Percentiles rank a stretch among this genome's conserved stretches.
Evolutionary conservation across 2,329 filamentous ascomycete genomes (phyloP).

Genomic region (Metarhizium sp.): DNA sequence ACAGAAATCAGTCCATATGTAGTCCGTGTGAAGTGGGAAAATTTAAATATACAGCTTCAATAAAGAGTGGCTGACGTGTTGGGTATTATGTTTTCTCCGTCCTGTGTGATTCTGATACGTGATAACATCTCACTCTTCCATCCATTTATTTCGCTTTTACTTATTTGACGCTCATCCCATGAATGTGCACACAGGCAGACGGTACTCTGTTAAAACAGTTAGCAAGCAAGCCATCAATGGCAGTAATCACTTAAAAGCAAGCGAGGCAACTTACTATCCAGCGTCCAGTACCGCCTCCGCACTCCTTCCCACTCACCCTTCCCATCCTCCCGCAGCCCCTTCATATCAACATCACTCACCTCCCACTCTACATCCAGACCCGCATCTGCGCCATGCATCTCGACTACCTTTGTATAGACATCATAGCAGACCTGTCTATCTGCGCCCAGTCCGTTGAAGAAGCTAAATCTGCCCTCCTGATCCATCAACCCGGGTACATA

Average conservation of each 20-base stretch:
- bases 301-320: conserved; percentile 82
- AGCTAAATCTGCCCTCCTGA: conserved; percentile 65
- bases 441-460: conserved; percentile 86
- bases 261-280: conserved; percentile 44
- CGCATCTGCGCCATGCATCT: conserved; percentile 83
- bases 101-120: neutral
- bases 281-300: conserved; percentile 78
- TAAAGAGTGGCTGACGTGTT: neutral
- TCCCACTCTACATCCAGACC: conserved; percentile 86
- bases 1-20: neutral
- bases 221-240: neutral
- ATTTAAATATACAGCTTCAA: neutral
- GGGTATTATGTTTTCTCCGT: neutral
- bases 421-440: conserved; percentile 92
- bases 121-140: neutral
- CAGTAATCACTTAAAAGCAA: conserved; percentile 1
- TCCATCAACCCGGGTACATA: conserved; percentile 73
- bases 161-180: conserved; percentile 40
- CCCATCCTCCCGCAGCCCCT: conserved; percentile 53
- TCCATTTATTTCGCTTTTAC: neutral
- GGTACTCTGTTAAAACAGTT: conserved; percentile 44
- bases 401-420: conserved; percentile 85
- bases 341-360: conserved; percentile 62
- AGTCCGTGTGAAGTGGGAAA: neutral
- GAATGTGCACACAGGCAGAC: conserved; percentile 65